phyloP scores from a whole-genome alignment of 2,329 filamentous ascomycete genomes.

The Penicillium sp. region DNA sequence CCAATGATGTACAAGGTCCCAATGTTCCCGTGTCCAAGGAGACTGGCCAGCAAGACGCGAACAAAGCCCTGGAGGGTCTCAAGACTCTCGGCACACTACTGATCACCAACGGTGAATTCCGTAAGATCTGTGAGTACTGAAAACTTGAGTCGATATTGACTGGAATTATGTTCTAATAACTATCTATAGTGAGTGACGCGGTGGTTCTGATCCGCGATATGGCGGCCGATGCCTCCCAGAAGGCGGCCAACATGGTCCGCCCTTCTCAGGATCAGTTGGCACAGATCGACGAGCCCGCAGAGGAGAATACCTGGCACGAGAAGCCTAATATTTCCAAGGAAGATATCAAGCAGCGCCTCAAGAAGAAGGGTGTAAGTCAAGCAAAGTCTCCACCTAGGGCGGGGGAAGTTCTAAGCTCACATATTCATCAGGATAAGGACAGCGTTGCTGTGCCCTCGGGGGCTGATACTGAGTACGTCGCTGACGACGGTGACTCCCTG shows the following conservation, averaged over 20 bases:
- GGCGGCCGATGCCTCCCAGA: slow-evolving; percentile 83
- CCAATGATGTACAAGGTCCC: slow-evolving; percentile 64
- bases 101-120: slow-evolving; percentile 94
- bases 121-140: slow-evolving; percentile 73
- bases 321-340: slow-evolving; percentile 74
- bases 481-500: slow-evolving; percentile 52
- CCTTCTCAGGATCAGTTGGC: slow-evolving; percentile 76
- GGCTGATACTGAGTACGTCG: slow-evolving; percentile 54
- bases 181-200: slow-evolving; percentile 70
- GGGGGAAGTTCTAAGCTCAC: background rate
- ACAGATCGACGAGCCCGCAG: slow-evolving; percentile 80
- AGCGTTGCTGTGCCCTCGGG: slow-evolving; percentile 51
- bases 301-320: slow-evolving; percentile 94
- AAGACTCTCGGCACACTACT: slow-evolving; percentile 85
- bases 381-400: slow-evolving; percentile 12
- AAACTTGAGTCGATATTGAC: slow-evolving; percentile 8
- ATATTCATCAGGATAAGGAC: slow-evolving; percentile 53
- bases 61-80: slow-evolving; percentile 80
- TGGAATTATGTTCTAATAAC: slow-evolving; percentile 22
- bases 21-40: slow-evolving; percentile 73
- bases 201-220: slow-evolving; percentile 83
- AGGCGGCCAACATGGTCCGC: slow-evolving; percentile 73
- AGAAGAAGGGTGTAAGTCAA: slow-evolving; percentile 57
- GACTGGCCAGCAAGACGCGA: slow-evolving; percentile 77
- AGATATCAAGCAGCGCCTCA: slow-evolving; percentile 65